These are phyloP conservation scores for Lophiotrema nucula DNA, from an alignment of 495 filamentous ascomycete genomes.

Conservation along the genomic window DNA sequence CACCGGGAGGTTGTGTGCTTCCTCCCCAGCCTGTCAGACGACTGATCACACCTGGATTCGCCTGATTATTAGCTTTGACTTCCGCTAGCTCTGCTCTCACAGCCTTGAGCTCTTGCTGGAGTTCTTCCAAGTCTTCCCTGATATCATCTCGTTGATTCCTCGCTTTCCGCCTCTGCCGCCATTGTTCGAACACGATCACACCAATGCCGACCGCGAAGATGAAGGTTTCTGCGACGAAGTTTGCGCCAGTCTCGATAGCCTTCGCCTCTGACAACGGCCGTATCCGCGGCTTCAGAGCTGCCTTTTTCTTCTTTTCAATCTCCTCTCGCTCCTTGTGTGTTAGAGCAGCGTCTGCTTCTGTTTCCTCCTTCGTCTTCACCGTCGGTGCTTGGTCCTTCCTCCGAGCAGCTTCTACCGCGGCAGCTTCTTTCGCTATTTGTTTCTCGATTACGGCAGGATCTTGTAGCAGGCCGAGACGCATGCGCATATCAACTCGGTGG, in stretches of 20 bases:
- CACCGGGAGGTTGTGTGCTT: no score
- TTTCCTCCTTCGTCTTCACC: slow-evolving; percentile 74
- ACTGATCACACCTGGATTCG: no score
- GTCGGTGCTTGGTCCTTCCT: slow-evolving; percentile 69
- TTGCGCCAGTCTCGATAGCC: slow-evolving; percentile 92
- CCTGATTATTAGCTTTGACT: slow-evolving; percentile 18
- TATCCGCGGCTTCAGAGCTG: slow-evolving; percentile 51
- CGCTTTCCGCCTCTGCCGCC: slow-evolving; percentile 73
- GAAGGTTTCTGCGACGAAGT: slow-evolving; percentile 89
- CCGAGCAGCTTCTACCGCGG: slow-evolving; percentile 50
- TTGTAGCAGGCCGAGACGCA: slow-evolving; percentile 80
- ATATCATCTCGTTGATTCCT: slow-evolving; percentile 72
- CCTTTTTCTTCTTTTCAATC: slow-evolving; percentile 44
- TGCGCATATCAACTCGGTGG: slow-evolving; percentile 90
- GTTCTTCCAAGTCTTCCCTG: slow-evolving; percentile 57
- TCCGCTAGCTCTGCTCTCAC: slow-evolving; percentile 28
- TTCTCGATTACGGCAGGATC: slow-evolving; percentile 64
- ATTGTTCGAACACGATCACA: slow-evolving; percentile 80
- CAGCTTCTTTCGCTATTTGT: slow-evolving; percentile 49
- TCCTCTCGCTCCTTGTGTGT: slow-evolving; percentile 49
- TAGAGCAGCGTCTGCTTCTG: slow-evolving; percentile 49
- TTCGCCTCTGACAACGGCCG: slow-evolving; percentile 85
- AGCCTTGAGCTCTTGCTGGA: slow-evolving; percentile 45
- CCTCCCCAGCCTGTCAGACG: no score
- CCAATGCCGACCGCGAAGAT: slow-evolving; percentile 77